Evolutionary conservation across 1,139 yeast species (phyloP), one percentile per base, ranked within the genome.

Genomic region (Lizanozyma gosingica): DNA sequence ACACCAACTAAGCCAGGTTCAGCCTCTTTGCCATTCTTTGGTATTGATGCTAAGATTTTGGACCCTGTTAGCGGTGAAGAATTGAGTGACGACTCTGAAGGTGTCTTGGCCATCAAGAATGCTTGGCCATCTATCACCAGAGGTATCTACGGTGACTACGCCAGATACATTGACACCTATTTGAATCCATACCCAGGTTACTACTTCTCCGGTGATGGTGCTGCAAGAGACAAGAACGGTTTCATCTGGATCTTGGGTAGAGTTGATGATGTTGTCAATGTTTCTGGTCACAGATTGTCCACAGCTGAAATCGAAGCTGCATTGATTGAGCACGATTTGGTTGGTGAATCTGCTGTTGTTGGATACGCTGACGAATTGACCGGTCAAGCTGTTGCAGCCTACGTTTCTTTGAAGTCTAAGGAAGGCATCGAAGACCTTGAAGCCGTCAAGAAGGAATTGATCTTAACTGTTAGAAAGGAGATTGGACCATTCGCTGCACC

Each of bases 401-500:
- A 81, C 58, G 90, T 82, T 33, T 72, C 87, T 2, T 68, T 83
- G 53, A 82, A 82, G 62, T 57, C 58, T 43, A 65, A 66, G 43
- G 60, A 61, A 22, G 62, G 60, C 39, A 52, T 62, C 3, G 77
- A 67, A 40, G 79, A 73, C 44, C 50, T 67, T 41, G 76, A 69
- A 36, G 71, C 72, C n/a, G 65, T 78, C 50, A 80, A 80, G 59
- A 81, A 80, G 57, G 88, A 80, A 58, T 69, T 83, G 56, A 69
- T 82, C 43, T 62, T 81, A 52, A 80, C 87, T 15, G 90, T 83
- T 34, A 70, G 92, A 57, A 80, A 80, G 57, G 90, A 82, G 60
- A 83, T 83, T 55, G 92, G 92, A 18, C 90, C 92, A 40, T 83
- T 83, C 60, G 92, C 92, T 29, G 86, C 92, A 33, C 92, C 92